These are phyloP conservation scores for Myriosclerotinia curreyana DNA, from an alignment of 2,329 filamentous ascomycete species.

Conservation along the genomic window DNA sequence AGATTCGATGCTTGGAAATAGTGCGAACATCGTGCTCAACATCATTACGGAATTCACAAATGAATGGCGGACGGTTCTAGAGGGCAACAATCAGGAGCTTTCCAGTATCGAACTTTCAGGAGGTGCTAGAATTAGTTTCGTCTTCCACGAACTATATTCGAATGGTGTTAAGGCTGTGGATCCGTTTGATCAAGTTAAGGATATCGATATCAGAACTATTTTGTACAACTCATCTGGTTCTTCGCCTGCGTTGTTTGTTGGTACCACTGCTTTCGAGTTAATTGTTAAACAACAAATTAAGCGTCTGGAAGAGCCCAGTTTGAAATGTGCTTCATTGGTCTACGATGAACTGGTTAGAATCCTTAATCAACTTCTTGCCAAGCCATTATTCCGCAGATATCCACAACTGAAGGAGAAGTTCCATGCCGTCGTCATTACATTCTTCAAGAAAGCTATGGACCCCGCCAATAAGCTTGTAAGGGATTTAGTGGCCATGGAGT, in stretches of 20 bases:
- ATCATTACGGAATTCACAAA: conserved; percentile 99
- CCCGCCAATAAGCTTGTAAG: conserved; percentile 95
- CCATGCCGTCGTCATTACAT: conserved; percentile 83
- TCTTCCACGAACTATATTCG: conserved; percentile 97
- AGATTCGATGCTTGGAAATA: conserved; percentile 93
- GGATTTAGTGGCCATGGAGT: conserved; percentile 92
- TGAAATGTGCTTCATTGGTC: conserved; percentile 96
- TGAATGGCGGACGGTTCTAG: conserved; percentile 92
- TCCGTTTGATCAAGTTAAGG: conserved; percentile 96
- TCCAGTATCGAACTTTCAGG: conserved; percentile 93
- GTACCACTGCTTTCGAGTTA: conserved; percentile 95
- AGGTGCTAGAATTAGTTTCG: conserved; percentile 96
- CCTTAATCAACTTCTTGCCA: conserved; percentile 81
- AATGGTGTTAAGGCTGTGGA: conserved; percentile 98
- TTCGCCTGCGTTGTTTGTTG: conserved; percentile 92
- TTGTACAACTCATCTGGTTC: conserved; percentile 99
- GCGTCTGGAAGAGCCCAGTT: conserved; percentile 88
- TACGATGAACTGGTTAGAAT: conserved; percentile 98
- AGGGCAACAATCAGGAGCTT: conserved; percentile 94
- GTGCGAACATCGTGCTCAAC: conserved; percentile 92
- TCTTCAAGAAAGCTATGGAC: conserved; percentile 98
- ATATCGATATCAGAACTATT: conserved; percentile 94
- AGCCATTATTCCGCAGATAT: conserved; percentile 88
- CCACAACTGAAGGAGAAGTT: conserved; percentile 96
- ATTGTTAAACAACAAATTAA: conserved; percentile 99